phyloP scores from a whole-genome alignment of 805 yeast genomes.

The Lachancea waltii region DNA sequence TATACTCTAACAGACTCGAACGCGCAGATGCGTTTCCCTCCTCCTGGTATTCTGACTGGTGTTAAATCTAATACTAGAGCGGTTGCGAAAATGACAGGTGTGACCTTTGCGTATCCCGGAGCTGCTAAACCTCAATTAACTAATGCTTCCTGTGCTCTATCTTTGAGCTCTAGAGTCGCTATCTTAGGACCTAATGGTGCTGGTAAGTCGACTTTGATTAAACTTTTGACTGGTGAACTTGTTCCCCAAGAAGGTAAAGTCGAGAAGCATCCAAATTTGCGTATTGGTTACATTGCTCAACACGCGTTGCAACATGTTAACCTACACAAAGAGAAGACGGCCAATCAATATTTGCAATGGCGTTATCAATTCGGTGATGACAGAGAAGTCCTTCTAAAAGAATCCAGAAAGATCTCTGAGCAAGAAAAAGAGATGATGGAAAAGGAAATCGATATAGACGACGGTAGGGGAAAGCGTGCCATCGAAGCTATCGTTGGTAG shows the following conservation, averaged over 20 bases:
- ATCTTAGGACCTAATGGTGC: slow-evolving; percentile 98
- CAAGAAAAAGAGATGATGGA: slow-evolving; percentile 72
- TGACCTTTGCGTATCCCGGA: slow-evolving; percentile 87
- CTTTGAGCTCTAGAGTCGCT: slow-evolving; percentile 95
- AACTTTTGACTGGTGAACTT: slow-evolving; percentile 86
- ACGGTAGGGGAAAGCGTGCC: slow-evolving; percentile 82
- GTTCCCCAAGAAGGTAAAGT: slow-evolving; percentile 83
- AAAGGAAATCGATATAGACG: slow-evolving; percentile 71
- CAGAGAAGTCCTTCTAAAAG: slow-evolving; percentile 91
- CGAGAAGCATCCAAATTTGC: slow-evolving; percentile 95
- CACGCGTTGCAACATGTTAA: slow-evolving; percentile 97
- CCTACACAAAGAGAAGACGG: slow-evolving; percentile 94
- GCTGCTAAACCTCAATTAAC: slow-evolving; percentile 73
- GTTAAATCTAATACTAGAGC: slow-evolving; percentile 92
- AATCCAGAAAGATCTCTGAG: slow-evolving; percentile 78
- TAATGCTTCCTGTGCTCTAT: slow-evolving; percentile 81
- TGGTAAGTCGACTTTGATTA: slow-evolving; percentile 94
- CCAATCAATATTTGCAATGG: slow-evolving; percentile 97
- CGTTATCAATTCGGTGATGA: slow-evolving; percentile 97
- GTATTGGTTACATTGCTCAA: slow-evolving; percentile 98
- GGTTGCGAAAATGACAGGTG: slow-evolving; percentile 80
- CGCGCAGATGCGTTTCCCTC: slow-evolving; percentile 96
- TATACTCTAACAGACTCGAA: slow-evolving; percentile 89
- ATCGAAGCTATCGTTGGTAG: slow-evolving; percentile 96
- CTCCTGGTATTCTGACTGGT: slow-evolving; percentile 96